Evolutionary conservation across 306 rosid genomes (phyloP), one percentile per base, ranked within the genome.

Genomic region (Prinsepia uniflora): DNA sequence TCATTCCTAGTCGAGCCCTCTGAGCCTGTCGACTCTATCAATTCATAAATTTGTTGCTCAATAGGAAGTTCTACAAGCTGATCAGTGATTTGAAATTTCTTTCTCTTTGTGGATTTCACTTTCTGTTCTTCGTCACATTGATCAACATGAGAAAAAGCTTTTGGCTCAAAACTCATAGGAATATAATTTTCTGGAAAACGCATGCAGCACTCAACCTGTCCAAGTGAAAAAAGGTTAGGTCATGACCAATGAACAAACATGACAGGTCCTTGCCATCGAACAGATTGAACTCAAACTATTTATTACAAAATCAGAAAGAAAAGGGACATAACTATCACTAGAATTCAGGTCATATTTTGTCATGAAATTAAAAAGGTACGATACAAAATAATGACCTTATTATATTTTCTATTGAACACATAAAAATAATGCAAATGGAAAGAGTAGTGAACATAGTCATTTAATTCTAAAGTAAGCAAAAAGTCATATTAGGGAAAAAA

Each of bases 61-160:
- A 89, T 77, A 0, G 94, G 94, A 73, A 92, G 91, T 70, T 92
- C 97, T 53, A 87, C 87, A 61, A 87, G 85, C 80, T 87, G 97
- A 66, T 87, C 85, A 15, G 70, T 79, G 76, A 78, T 65, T 81
- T 85, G 84, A 78, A 67, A 71, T 71, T 71, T 71, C 81, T 78
- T 87, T 60, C 85, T 71, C 79, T 78, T 85, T 63, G 84, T 85
- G 14, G 73, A 81, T 75, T 80, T 84, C 75, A 82, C 67, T 20
- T 65, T 76, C 53, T 72, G 78, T 49, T 84, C 86, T 73, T 84
- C 75, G 55, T 63, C 80, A 79, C 57, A 73, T 63, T 72, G 70
- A 46, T 81, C 82, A 69, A 48, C 83, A 80, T 74, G 69, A 63
- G 67, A 83, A 79, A 67, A 63, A 57, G 75, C 63, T 53, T 76